A percentile compares a stretch with the other conserved stretches of the same genome.
Evolutionary conservation across 257 asterid genomes (phyloP).

Genomic region (Capsicum rhomboideum): DNA sequence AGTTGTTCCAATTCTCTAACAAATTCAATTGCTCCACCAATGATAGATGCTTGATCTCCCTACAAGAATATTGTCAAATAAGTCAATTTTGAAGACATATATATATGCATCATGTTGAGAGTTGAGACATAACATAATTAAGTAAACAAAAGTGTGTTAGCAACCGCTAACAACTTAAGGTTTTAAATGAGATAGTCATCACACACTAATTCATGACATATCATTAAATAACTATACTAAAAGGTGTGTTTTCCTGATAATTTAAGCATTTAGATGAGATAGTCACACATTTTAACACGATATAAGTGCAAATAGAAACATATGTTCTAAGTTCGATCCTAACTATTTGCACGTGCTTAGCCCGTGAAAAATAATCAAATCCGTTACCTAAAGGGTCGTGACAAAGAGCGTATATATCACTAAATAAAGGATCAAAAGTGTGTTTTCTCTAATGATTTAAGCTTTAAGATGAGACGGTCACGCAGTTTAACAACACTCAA

Average conservation of each 20-base stretch:
- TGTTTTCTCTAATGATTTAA: background rate
- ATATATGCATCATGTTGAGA: background rate
- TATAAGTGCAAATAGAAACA: background rate
- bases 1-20: constrained; percentile 92
- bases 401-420: background rate
- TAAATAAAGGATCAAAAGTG: background rate
- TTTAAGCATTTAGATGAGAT: background rate
- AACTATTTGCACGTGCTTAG: background rate
- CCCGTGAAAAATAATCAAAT: background rate
- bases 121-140: background rate
- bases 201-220: background rate
- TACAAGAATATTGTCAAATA: background rate
- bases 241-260: background rate
- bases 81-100: background rate
- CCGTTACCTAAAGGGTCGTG: background rate
- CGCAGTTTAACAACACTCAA: background rate
- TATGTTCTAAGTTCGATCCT: background rate
- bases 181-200: background rate
- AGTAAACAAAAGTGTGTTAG: background rate
- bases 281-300: background rate
- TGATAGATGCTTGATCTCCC: constrained; percentile 99
- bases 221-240: background rate
- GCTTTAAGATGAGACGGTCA: background rate
- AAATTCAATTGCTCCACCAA: constrained; percentile 95
- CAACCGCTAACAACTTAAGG: background rate